phyloP scores from a whole-genome alignment of 129 eudicot species.

The Tagetes patula region DNA sequence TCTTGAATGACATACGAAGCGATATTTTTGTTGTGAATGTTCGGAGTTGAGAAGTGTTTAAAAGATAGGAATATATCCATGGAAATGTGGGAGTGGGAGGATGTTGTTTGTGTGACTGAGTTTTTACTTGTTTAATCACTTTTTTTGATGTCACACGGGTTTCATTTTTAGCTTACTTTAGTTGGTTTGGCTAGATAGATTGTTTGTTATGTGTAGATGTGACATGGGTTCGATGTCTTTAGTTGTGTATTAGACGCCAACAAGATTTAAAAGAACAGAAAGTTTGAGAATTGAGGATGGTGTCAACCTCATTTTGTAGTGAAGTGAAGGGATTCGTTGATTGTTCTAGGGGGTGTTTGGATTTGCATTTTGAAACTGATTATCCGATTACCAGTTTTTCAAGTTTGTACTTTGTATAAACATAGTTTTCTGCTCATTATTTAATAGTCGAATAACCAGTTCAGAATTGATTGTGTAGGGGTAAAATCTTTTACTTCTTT shows the following conservation, averaged over 20 bases:
- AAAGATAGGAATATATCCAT: not conserved
- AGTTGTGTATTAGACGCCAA: slow-evolving; percentile 1
- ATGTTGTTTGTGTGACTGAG: not conserved
- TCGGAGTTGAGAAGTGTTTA: not conserved
- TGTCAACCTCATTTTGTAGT: not conserved
- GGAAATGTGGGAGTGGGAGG: slow-evolving; percentile 8
- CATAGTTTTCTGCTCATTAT: not conserved
- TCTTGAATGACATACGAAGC: not conserved
- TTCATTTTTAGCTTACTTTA: not conserved
- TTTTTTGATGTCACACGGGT: not conserved
- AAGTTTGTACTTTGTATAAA: not conserved
- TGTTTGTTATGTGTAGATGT: not conserved
- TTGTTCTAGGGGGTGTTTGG: not conserved
- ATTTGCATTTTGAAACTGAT: not conserved
- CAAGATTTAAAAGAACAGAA: not conserved
- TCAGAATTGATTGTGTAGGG: not conserved
- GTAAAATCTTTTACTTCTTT: not conserved
- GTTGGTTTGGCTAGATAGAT: not conserved
- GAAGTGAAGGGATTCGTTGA: not conserved
- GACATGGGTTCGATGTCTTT: not conserved
- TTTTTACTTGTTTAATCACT: not conserved
- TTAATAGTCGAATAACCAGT: not conserved
- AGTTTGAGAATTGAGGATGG: not conserved
- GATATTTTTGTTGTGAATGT: not conserved
- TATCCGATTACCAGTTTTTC: not conserved